These are phyloP conservation scores for Suillus brevipes DNA, from an alignment of 768 basidiomycete species.

Conservation along the genomic window DNA sequence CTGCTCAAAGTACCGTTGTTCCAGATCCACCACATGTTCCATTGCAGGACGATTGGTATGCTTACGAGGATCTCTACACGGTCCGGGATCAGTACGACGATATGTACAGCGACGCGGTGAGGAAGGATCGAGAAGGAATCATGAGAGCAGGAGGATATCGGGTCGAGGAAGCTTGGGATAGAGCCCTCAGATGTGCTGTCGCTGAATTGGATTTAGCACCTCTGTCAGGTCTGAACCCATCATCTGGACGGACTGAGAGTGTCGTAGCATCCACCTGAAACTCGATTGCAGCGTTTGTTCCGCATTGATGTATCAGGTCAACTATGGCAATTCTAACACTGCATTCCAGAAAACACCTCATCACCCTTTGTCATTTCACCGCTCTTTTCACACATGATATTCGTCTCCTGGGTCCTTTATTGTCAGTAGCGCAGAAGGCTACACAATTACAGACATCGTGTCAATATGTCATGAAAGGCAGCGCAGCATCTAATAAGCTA, in stretches of 20 bases:
- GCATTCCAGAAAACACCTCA: not conserved
- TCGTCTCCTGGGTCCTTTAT: not conserved
- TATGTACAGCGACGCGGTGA: slow-evolving; percentile 71
- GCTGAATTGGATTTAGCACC: slow-evolving; percentile 69
- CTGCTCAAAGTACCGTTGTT: slow-evolving; percentile 62
- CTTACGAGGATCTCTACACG: slow-evolving; percentile 67
- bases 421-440: slow-evolving; percentile 41
- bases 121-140: slow-evolving; percentile 73
- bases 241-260: slow-evolving; percentile 40
- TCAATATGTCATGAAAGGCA: slow-evolving; percentile 43
- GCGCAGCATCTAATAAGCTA: slow-evolving; percentile 49
- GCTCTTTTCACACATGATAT: not conserved
- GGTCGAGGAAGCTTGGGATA: slow-evolving; percentile 83
- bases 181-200: slow-evolving; percentile 73
- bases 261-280: slow-evolving; percentile 44
- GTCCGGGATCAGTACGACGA: slow-evolving; percentile 66
- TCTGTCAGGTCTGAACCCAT: slow-evolving; percentile 31
- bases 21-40: slow-evolving; percentile 83
- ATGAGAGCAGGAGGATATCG: slow-evolving; percentile 84
- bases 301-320: not conserved
- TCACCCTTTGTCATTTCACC: not conserved
- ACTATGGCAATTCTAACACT: not conserved
- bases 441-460: slow-evolving; percentile 37
- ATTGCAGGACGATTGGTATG: slow-evolving; percentile 73
- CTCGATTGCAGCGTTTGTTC: not conserved